Evolutionary conservation across 371 early-diverging fungal species (phyloP), one percentile per base, ranked within the genome.

Genomic region (Capillidium rhysosporum): DNA sequence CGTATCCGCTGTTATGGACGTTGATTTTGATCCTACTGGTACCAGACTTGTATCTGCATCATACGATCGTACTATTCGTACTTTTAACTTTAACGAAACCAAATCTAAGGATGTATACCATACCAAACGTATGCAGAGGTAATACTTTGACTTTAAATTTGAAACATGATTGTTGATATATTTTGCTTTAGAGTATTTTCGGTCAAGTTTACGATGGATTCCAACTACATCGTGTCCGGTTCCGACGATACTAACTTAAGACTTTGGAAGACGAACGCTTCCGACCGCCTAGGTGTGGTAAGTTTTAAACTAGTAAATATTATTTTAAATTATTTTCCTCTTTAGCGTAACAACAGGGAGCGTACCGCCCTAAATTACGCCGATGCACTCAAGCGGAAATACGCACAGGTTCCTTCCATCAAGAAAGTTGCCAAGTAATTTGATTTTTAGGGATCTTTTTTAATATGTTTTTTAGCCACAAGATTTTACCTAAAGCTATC

Each of bases 201-300:
- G 39, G 89, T 95, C 25, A 80, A 82, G 56, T 98, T 77, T 69
- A 80, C 83, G 43, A 90, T 89, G 85, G 98, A 98, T 68, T 77
- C 79, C 65, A 87, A 92, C 57, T 98, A 77, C 63, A 85, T 99
- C n/a, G 64, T 99, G 8, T 89, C 92, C 1, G 98, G 98, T 23
- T 87, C 88, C 43, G 98, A 98, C 65, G 99, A 99, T 66, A 96
- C 95, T 58, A 95, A 90, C 63, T 71, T 99, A 56, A 83, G 99
- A 48, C 56, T 99, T 48, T 99, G 99, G 99, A 96, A 92, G 68
- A 82, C 93, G 1, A 71, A 83, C 18, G 95, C 96, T 1, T 78
- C 83, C 2, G 88, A 90, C 58, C 87, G 88, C 65, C 64, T 90
- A 56, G 92, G 92, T 18, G 62, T 58, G n/a, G n/a, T n/a, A n/a